Percentiles rank a stretch among this genome's conserved stretches.
phyloP scores from a whole-genome alignment of 1,139 yeast species.

The Candida tetrigidarum region DNA sequence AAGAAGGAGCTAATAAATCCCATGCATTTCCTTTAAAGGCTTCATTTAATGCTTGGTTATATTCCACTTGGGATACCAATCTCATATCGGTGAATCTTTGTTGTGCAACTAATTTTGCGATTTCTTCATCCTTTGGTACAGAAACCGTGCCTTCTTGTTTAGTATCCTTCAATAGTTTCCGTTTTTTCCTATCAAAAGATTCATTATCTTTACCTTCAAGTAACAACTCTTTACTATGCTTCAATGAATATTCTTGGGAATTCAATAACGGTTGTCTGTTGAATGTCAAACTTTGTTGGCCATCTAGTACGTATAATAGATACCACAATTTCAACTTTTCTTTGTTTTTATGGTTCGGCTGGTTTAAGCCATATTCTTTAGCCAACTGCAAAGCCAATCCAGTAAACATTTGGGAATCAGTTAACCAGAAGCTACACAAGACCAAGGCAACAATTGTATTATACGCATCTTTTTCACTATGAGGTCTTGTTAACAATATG shows the following conservation, averaged over 20 bases:
- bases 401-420: constrained; percentile 66
- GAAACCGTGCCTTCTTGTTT: constrained; percentile 2
- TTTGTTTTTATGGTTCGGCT: constrained; percentile 33
- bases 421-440: constrained; percentile 72
- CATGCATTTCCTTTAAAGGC: constrained; percentile 66
- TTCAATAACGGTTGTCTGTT: constrained; percentile 60
- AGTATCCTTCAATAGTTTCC: constrained; percentile 6
- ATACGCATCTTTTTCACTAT: constrained; percentile 54
- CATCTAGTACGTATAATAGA: constrained; percentile 67
- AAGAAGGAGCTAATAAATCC: constrained; percentile 62
- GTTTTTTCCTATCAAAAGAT: constrained; percentile 5
- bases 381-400: constrained; percentile 71
- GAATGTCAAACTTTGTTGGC: constrained; percentile 67
- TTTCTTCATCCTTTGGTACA: constrained; percentile 13
- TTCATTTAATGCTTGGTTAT: constrained; percentile 65
- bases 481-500: constrained; percentile 46
- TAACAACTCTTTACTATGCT: constrained; percentile 43
- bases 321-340: constrained; percentile 68
- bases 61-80: constrained; percentile 73
- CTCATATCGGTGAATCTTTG: constrained; percentile 53
- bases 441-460: constrained; percentile 66
- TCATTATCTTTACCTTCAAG: constrained; percentile 12
- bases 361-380: constrained; percentile 54
- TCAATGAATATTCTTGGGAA: constrained; percentile 47
- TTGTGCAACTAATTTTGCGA: constrained; percentile 9